Evolutionary conservation across 805 yeast species (phyloP).

Genomic region (Ogataea pini): DNA sequence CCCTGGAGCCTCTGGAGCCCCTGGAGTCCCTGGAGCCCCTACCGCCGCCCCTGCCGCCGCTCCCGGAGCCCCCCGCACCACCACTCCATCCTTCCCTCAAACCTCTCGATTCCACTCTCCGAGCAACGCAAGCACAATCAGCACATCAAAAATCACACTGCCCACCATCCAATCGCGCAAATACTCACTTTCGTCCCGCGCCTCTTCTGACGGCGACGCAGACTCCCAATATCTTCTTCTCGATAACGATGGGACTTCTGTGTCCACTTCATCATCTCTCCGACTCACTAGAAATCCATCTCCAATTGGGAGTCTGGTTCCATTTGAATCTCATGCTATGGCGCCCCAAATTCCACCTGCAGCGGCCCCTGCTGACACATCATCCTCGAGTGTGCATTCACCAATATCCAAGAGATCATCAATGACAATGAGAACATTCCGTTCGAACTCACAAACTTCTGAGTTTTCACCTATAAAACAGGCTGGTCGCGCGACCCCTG

Average conservation of each 20-base stretch:
- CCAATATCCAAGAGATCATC: slow-evolving; percentile 35
- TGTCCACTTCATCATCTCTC: slow-evolving; percentile 20
- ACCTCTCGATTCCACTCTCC: slow-evolving; percentile 11
- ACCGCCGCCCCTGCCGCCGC: not conserved
- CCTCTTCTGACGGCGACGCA: slow-evolving; percentile 14
- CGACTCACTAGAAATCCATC: slow-evolving; percentile 20
- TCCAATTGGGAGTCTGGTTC: not conserved
- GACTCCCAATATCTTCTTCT: slow-evolving; percentile 8
- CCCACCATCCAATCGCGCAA: slow-evolving; percentile 23
- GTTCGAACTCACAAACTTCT: slow-evolving; percentile 33
- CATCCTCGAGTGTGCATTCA: slow-evolving; percentile 19
- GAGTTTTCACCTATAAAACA: slow-evolving; percentile 28
- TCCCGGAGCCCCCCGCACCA: not conserved
- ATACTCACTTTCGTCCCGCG: slow-evolving; percentile 19
- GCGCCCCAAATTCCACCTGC: not conserved
- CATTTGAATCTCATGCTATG: slow-evolving; percentile 7
- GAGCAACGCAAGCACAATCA: slow-evolving; percentile 3
- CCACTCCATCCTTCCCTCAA: slow-evolving; percentile 22
- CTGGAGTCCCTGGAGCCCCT: not conserved
- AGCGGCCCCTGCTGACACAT: not conserved
- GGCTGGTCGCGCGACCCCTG: not conserved
- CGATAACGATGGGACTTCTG: slow-evolving; percentile 17
- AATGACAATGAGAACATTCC: slow-evolving; percentile 35
- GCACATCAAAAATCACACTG: slow-evolving; percentile 13
- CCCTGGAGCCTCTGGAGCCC: too few species aligned